A percentile compares a stretch with the other conserved stretches of the same genome.
phyloP scores from a whole-genome alignment of 371 early-diverging fungal genomes.

The Smittium culicis region DNA sequence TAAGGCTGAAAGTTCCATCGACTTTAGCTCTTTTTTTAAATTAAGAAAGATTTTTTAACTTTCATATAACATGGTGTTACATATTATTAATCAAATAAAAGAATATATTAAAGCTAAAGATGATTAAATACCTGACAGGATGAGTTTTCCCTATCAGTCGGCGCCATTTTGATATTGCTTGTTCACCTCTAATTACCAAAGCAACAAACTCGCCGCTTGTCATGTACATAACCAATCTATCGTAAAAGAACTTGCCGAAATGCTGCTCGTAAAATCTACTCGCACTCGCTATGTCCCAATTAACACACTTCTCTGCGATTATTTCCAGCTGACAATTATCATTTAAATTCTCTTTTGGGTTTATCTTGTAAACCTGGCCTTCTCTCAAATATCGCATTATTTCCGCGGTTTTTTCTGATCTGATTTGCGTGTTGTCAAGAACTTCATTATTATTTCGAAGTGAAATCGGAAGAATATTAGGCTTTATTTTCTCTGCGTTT shows the following conservation, averaged over 20 bases:
- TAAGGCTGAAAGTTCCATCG: conserved; percentile 41
- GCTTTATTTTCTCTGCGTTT: too few relatives aligned
- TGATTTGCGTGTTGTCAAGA: too few relatives aligned
- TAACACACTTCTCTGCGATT: conserved; percentile 29
- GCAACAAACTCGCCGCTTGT: conserved; percentile 55
- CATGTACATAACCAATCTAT: conserved; percentile 54
- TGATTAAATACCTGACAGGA: conserved; percentile 37
- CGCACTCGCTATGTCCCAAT: conserved; percentile 50
- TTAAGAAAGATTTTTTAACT: too few relatives aligned
- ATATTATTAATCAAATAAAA: too few relatives aligned
- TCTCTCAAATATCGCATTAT: too few relatives aligned
- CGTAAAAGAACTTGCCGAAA: conserved; percentile 46
- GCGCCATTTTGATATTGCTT: conserved; percentile 55
- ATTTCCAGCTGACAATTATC: too few relatives aligned
- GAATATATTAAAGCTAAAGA: not conserved
- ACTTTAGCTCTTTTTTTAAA: conserved; percentile 58
- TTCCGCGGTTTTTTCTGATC: too few relatives aligned
- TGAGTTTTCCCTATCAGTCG: conserved; percentile 61
- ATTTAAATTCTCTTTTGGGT: too few relatives aligned
- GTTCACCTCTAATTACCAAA: conserved; percentile 46
- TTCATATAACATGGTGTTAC: too few relatives aligned
- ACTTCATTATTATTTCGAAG: too few relatives aligned
- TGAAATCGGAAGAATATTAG: too few relatives aligned
- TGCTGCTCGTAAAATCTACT: conserved; percentile 59
- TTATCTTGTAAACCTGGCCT: too few relatives aligned